These are phyloP conservation scores for Plasmodium cynomolgi DNA, from an alignment of 169 alveolate genomes.

Conservation along the genomic window DNA sequence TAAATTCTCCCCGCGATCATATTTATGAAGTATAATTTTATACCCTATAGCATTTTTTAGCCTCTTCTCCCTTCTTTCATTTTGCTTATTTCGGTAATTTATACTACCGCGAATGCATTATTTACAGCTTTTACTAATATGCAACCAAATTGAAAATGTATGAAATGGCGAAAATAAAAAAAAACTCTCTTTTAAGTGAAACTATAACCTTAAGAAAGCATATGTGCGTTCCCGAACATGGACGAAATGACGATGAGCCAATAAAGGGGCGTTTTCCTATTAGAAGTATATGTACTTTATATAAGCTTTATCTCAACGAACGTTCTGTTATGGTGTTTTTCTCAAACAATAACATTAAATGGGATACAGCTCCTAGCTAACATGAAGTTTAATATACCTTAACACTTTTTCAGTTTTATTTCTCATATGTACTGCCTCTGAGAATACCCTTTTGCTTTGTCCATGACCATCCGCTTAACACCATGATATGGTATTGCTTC, in stretches of 20 bases:
- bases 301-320: neutral
- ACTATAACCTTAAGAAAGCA: neutral
- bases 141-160: neutral
- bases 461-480: neutral
- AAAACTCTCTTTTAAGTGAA: neutral
- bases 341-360: neutral
- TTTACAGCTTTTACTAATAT: neutral
- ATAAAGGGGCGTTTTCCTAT: neutral
- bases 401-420: neutral
- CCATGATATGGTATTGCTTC: neutral
- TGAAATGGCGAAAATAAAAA: neutral
- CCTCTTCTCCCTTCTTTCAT: neutral
- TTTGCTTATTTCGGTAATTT: neutral
- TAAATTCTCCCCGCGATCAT: neutral
- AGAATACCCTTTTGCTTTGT: neutral
- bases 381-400: neutral
- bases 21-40: neutral
- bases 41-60: neutral
- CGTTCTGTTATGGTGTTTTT: neutral
- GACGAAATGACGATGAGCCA: neutral
- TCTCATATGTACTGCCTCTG: neutral
- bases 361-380: neutral
- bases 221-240: neutral
- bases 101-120: neutral
- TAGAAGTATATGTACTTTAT: neutral